These are phyloP conservation scores for Alnus glutinosa DNA, from an alignment of 306 rosid species.

Conservation along the genomic window DNA sequence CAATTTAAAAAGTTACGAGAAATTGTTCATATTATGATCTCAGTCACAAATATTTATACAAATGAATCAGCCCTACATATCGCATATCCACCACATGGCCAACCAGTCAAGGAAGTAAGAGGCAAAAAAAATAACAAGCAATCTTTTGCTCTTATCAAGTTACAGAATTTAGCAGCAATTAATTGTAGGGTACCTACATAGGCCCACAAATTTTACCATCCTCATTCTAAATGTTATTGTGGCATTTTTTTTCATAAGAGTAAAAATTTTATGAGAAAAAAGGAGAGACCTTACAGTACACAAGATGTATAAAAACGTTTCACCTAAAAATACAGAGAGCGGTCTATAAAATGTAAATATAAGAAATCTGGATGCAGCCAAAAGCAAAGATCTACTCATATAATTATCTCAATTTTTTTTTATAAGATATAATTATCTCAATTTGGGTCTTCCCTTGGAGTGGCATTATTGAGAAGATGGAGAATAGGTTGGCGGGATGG, in stretches of 20 bases:
- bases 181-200: not conserved
- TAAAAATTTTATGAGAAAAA: not conserved
- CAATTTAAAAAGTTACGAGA: not conserved
- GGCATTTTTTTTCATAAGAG: not conserved
- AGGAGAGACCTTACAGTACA: not conserved
- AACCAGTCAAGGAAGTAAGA: not conserved
- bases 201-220: not conserved
- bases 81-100: not conserved
- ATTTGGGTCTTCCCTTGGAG: no score
- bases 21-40: conserved; percentile 2
- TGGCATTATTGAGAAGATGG: no score
- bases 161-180: not conserved
- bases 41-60: not conserved
- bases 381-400: not conserved
- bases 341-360: not conserved
- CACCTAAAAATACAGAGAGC: not conserved
- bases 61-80: not conserved
- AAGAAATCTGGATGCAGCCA: not conserved
- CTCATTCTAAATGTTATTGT: not conserved
- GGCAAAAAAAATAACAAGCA: not conserved
- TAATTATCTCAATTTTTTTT: not conserved
- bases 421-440: no score
- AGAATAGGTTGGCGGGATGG: no score
- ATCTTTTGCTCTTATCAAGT: no score
- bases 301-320: not conserved